Evolutionary conservation across 2,329 filamentous ascomycete genomes (phyloP).

Genomic region (Aureobasidium mangrovei): DNA sequence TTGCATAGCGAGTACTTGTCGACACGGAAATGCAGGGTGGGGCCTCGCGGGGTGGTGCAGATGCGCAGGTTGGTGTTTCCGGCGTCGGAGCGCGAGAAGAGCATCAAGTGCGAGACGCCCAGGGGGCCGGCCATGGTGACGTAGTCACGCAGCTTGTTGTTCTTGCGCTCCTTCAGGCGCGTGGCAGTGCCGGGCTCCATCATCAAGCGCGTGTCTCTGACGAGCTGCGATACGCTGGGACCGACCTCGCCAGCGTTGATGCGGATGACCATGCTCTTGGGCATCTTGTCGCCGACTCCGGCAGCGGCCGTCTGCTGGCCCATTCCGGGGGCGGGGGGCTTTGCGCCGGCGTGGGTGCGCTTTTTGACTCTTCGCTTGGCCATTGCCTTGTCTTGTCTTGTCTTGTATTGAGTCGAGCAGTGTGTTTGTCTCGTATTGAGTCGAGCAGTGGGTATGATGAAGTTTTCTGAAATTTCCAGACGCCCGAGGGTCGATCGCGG

Average conservation of each 20-base stretch:
- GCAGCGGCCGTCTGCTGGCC: slow-evolving; percentile 48
- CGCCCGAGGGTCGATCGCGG: no score
- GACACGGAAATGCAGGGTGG: slow-evolving; percentile 87
- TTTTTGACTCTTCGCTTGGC: slow-evolving; percentile 77
- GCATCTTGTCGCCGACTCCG: slow-evolving; percentile 54
- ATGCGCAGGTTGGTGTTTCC: slow-evolving; percentile 91
- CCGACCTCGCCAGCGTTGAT: slow-evolving; percentile 92
- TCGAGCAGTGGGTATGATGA: no score
- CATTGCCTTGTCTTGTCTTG: slow-evolving; percentile 44
- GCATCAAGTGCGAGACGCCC: slow-evolving; percentile 82
- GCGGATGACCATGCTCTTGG: slow-evolving; percentile 97
- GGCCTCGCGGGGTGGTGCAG: slow-evolving; percentile 78
- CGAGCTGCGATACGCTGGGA: slow-evolving; percentile 81
- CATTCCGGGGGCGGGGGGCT: slow-evolving; percentile 59
- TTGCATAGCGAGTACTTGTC: slow-evolving; percentile 92
- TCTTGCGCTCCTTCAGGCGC: slow-evolving; percentile 78
- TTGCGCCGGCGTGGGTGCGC: slow-evolving; percentile 69
- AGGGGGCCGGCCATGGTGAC: slow-evolving; percentile 91
- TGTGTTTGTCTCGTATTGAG: not conserved
- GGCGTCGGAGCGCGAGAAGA: slow-evolving; percentile 81
- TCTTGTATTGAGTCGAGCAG: slow-evolving; percentile 6
- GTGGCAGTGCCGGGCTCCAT: slow-evolving; percentile 95
- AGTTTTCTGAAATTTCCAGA: no score
- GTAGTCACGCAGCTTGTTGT: slow-evolving; percentile 85
- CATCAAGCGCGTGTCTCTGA: slow-evolving; percentile 80